phyloP scores from a whole-genome alignment of 768 basidiomycete species.

The Mycena haematopus region DNA sequence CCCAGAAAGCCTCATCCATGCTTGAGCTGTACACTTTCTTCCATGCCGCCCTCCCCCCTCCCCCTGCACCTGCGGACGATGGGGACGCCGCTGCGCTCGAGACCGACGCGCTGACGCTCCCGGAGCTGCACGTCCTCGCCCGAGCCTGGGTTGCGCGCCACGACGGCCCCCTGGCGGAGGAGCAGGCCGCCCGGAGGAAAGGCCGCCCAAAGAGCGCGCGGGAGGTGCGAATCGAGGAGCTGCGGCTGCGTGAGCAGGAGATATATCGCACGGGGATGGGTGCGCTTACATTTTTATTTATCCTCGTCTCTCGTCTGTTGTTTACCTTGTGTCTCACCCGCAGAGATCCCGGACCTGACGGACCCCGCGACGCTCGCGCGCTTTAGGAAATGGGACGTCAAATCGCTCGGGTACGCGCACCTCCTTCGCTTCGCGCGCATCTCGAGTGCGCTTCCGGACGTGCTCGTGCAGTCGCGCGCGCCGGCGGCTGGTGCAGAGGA shows the following conservation, averaged over 20 bases:
- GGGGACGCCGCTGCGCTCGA: conserved; percentile 51
- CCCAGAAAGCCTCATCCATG: conserved; percentile 53
- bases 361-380: conserved; percentile 71
- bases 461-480: conserved; percentile 55
- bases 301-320: conserved; percentile 1
- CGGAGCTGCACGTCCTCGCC: conserved; percentile 70
- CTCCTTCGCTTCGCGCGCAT: conserved; percentile 80
- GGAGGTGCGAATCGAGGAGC: conserved; percentile 72
- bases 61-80: conserved; percentile 32
- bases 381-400: conserved; percentile 82
- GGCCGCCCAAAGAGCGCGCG: conserved; percentile 78
- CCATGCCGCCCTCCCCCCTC: conserved; percentile 65
- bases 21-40: conserved; percentile 81
- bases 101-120: conserved; percentile 62
- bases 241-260: conserved; percentile 71
- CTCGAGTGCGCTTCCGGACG: conserved; percentile 58
- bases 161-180: conserved; percentile 67
- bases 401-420: conserved; percentile 72
- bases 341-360: conserved; percentile 84
- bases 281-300: conserved; percentile 41
- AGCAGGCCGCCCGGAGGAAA: conserved; percentile 66
- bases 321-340: not conserved
- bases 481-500: conserved; percentile 22
- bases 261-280: conserved; percentile 84
- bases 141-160: conserved; percentile 78